These are phyloP conservation scores for Kodamaea derodonti DNA, from an alignment of 1,139 yeast species.

Conservation along the genomic window DNA sequence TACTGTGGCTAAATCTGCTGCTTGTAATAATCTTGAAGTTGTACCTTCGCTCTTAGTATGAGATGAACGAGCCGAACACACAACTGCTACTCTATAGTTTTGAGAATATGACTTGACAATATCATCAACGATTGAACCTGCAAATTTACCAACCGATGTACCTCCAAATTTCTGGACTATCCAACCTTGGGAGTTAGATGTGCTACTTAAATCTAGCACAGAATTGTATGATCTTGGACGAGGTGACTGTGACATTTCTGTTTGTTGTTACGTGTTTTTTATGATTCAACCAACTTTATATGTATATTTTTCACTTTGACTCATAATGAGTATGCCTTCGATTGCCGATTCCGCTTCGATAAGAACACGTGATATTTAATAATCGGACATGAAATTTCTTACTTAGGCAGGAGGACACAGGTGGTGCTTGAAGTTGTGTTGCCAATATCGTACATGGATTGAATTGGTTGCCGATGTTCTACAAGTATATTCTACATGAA, in stretches of 20 bases:
- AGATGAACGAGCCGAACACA: constrained; percentile 92
- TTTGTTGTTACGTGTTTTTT: not conserved
- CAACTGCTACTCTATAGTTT: constrained; percentile 80
- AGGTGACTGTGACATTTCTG: constrained; percentile 7
- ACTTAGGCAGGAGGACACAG: too few species aligned
- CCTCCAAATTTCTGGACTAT: constrained; percentile 96
- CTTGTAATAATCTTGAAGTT: constrained; percentile 73
- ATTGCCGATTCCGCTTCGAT: not conserved
- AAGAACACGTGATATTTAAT: constrained; percentile 3
- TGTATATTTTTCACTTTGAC: constrained; percentile 1
- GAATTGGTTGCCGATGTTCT: too few species aligned
- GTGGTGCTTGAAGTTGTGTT: too few species aligned
- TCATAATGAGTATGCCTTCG: not conserved
- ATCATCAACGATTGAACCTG: constrained; percentile 77
- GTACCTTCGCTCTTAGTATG: constrained; percentile 93
- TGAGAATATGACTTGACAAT: constrained; percentile 66
- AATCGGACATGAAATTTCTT: too few species aligned
- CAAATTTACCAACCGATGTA: constrained; percentile 95
- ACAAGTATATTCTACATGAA: too few species aligned
- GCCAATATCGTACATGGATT: too few species aligned
- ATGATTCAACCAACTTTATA: not conserved
- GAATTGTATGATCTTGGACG: constrained; percentile 35
- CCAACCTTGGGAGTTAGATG: constrained; percentile 48
- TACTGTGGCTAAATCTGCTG: constrained; percentile 74
- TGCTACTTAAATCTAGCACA: constrained; percentile 33